A percentile compares a stretch with the other conserved stretches of the same genome.
These are phyloP conservation scores for Sporothrix sp. DNA, from an alignment of 2,329 filamentous ascomycete genomes.

Conservation along the genomic window DNA sequence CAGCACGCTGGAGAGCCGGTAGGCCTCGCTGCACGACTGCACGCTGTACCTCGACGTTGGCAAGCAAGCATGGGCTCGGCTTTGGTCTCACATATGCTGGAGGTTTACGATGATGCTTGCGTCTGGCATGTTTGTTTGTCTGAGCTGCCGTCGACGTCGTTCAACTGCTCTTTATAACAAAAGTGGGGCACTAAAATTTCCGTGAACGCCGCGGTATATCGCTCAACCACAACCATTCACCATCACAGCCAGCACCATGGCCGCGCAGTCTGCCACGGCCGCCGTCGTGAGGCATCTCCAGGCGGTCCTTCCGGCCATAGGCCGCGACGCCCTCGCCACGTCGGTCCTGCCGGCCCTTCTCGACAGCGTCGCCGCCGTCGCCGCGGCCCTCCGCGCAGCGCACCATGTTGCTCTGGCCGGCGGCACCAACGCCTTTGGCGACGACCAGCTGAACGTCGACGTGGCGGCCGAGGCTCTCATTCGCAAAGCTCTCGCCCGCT, in stretches of 20 bases:
- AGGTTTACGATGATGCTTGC: too few species aligned
- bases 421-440: conserved; percentile 45
- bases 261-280: background rate
- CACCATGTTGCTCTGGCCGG: conserved; percentile 39
- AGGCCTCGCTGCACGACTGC: background rate
- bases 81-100: too few species aligned
- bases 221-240: too few species aligned
- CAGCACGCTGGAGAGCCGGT: background rate
- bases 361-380: conserved; percentile 34
- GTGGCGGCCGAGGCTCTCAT: conserved; percentile 41
- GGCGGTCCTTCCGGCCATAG: background rate
- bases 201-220: too few species aligned
- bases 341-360: conserved; percentile 42
- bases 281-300: conserved; percentile 1
- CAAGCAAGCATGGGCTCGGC: too few species aligned
- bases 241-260: background rate
- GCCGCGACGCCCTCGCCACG: conserved; percentile 24
- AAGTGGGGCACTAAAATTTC: background rate
- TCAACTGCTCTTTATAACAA: too few species aligned
- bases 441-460: conserved; percentile 28
- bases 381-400: conserved; percentile 33
- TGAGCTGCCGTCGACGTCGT: too few species aligned
- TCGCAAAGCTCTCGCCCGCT: conserved; percentile 34
- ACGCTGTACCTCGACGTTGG: background rate
- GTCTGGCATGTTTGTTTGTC: background rate